Conservation (phyloP, 495 filamentous ascomycete species). For the Aspergillus wentii region DNA sequence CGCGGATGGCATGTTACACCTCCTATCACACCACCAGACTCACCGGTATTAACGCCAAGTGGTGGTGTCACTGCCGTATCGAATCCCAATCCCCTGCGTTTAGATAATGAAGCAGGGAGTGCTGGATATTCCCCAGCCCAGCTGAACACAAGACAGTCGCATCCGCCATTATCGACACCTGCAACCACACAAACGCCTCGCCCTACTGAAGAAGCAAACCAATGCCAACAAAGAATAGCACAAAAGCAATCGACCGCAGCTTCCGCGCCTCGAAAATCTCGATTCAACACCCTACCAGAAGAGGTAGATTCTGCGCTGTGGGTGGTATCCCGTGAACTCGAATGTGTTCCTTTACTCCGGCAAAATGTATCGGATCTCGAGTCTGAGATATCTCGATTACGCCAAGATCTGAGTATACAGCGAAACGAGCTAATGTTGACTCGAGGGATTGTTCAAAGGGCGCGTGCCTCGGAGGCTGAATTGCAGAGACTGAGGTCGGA, state of each 20-base stretch:
- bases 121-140: too few species aligned
- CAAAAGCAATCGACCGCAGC: constrained; percentile 1
- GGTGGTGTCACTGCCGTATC: background rate
- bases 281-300: constrained; percentile 11
- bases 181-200: background rate
- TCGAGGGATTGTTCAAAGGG: constrained; percentile 1
- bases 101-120: too few species aligned
- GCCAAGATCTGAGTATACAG: constrained; percentile 10
- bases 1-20: constrained; percentile 10
- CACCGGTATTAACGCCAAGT: constrained; percentile 3
- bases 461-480: constrained; percentile 1
- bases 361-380: constrained; percentile 10
- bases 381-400: constrained; percentile 2
- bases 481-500: constrained; percentile 1
- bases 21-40: constrained; percentile 9
- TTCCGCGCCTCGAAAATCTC: constrained; percentile 8
- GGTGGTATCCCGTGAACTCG: constrained; percentile 14
- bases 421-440: constrained; percentile 8
- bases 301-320: constrained; percentile 14
- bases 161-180: too few species aligned
- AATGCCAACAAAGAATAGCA: background rate
- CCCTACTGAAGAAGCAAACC: background rate
- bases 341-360: constrained; percentile 9
- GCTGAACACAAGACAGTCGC: too few species aligned
- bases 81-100: background rate